Evolutionary conservation across 805 yeast genomes (phyloP), one percentile per base, ranked within the genome.

Genomic region (Ogataea chonburiensis): DNA sequence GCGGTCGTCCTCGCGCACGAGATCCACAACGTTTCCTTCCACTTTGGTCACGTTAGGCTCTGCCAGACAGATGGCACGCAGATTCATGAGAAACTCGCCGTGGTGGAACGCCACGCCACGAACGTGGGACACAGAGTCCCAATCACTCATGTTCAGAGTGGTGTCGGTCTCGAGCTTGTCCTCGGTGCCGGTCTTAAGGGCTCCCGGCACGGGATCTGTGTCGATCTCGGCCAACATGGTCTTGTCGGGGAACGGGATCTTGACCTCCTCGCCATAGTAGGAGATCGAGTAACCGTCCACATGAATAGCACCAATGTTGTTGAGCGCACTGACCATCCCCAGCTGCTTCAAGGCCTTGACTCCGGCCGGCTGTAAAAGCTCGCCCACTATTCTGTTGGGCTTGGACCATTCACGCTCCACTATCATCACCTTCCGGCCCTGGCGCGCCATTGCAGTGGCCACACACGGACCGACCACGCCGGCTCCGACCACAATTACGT

Each of bases 301-400:
- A 16, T 76, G 78, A 7, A 76, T 73, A 6, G 97, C 96, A 26
- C 79, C 89, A 33, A 87, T 86, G 33, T 72, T 73, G 46, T 83
- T 81, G 19, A 86, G 56, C 2, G 89, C 81, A 45, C 77, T 76
- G 13, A 74, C 73, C 87, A 93, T 79, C 5, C 96, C 98, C 20
- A 93, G 66, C 48, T 86, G 81, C 47, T 72, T 70, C 38, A 93
- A 67, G 1, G 96, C 91, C 56, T 82, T 78, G 18, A 93, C 65
- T n/a, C 99, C 99, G 22, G 87, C 89, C 3, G 99, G 99, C 62
- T 93, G 99, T 73, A 93, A 72, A 53, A 93, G 72, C 60, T 93
- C 99, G 25, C 99, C 99, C 20, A 93, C 98, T 39, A 93, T 93
- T 49, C 99, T 73, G 61, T 93, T 96, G 2, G 98, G 98, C 59